Evolutionary conservation across 345 rosid species (phyloP).

Genomic region (Clarkia xantiana): DNA sequence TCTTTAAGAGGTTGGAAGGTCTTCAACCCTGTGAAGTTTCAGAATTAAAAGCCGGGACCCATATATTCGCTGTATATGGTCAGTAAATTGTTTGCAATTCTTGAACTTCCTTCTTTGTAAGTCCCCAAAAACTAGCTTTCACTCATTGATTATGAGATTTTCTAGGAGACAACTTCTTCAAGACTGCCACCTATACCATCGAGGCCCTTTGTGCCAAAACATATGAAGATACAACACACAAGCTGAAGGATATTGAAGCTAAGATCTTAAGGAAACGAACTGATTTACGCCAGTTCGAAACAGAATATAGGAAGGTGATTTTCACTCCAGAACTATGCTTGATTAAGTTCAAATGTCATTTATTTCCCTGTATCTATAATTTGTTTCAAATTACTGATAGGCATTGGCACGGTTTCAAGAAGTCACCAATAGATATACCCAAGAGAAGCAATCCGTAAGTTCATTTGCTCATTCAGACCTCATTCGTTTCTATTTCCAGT

Average conservation of each 20-base stretch:
- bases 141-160: conserved; percentile 15
- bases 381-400: conserved; percentile 26
- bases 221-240: conserved; percentile 60
- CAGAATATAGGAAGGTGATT: conserved; percentile 79
- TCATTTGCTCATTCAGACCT: neutral
- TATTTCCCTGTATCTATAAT: conserved; percentile 2
- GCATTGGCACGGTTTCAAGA: conserved; percentile 95
- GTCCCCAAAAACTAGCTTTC: conserved; percentile 4
- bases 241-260: conserved; percentile 80
- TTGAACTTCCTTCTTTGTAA: conserved; percentile 1
- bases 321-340: conserved; percentile 4
- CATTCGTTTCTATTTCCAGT: neutral
- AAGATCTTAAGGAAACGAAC: conserved; percentile 82
- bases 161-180: conserved; percentile 94
- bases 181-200: conserved; percentile 77
- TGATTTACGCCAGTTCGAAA: conserved; percentile 88
- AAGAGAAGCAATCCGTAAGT: conserved; percentile 86
- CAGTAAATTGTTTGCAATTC: conserved; percentile 10
- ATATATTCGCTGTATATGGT: conserved; percentile 98
- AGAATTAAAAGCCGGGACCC: conserved; percentile 92
- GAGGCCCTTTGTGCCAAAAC: conserved; percentile 90
- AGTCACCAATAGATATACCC: conserved; percentile 74
- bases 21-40: conserved; percentile 98
- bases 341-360: neutral
- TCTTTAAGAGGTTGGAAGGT: conserved; percentile 94